Base-by-base conservation (phyloP, 2,329 filamentous ascomycete genomes). In the Penicillium sp. region DNA sequence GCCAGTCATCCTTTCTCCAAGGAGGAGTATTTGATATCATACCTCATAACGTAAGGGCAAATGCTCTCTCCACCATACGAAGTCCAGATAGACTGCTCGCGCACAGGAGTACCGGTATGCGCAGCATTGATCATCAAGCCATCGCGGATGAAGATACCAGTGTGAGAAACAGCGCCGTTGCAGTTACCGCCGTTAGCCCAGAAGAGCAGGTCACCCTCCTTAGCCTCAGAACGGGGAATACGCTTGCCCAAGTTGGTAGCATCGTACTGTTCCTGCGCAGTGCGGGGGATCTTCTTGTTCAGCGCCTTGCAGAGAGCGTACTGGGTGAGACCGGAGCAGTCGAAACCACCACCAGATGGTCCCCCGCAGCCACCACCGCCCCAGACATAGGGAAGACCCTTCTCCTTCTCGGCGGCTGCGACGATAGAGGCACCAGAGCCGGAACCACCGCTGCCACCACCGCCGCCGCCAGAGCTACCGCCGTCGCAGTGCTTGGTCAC, bases 251-350 rank as follows among this genome's bases (percentile, higher is more conserved):
- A 39, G 5, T 39, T 57, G 4, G 66, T 64, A 17, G 57, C 57
- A 55, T 69, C 39, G 43, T 70, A 71, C 58, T 70, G 68, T 1
- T 61, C 61, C 56, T 71, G 63, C 54, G 68, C 67, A 8, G 63
- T 65, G 25, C 68, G 68, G 2, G 68, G 64, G 31, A 71, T 70
- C 7, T 57, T 63, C 45, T 61, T 62, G 15, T 64, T 48, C 53
- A 68, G 38, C 12, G 68, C 61, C 49, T 67, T 28, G 54, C 67
- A 71, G 37, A 69, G 38, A 17, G 68, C 60, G 56, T 66, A 70
- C 59, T 71, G 68, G 12, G 68, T 70, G 41, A 70, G 57, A 28
- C 68, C 68, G 6, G 68, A 70, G 58, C 68, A 70, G 42, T 71
- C 68, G 50, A 71, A 71, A 0, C 68, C 68, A 2, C 68, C 68